These are phyloP conservation scores for Deinandra increscens DNA, from an alignment of 129 eudicot genomes.

Conservation along the genomic window DNA sequence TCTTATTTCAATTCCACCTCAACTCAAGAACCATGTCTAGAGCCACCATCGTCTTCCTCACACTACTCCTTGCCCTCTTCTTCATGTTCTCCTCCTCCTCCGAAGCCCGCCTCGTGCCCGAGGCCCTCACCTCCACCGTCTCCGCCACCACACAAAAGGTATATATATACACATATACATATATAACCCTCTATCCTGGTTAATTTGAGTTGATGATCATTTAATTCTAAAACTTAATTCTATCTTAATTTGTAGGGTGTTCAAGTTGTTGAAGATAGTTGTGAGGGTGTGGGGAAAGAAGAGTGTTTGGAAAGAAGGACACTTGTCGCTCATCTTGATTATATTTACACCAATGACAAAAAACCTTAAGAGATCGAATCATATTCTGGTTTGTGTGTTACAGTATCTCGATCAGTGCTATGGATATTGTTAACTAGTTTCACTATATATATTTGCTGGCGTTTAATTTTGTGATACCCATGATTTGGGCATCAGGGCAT, in stretches of 20 bases:
- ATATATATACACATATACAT: too few relatives aligned
- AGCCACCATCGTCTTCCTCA: constrained; percentile 24
- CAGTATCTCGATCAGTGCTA: too few relatives aligned
- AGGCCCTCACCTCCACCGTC: constrained; percentile 11
- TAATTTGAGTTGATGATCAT: background rate
- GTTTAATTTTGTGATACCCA: background rate
- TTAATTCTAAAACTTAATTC: background rate
- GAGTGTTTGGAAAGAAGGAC: constrained; percentile 35
- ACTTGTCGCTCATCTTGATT: constrained; percentile 36
- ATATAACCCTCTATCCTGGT: background rate
- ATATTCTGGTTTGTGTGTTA: too few relatives aligned
- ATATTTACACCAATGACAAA: constrained; percentile 34
- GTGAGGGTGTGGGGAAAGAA: constrained; percentile 27
- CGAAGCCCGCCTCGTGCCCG: constrained; percentile 24
- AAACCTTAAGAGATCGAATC: too few relatives aligned
- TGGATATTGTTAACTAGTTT: too few relatives aligned
- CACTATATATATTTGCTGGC: background rate
- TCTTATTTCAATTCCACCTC: too few relatives aligned
- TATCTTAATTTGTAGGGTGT: constrained; percentile 19
- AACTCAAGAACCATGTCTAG: constrained; percentile 33
- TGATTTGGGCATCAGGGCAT: background rate
- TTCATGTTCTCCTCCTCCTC: background rate
- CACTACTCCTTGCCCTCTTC: constrained; percentile 20
- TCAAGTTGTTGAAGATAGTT: constrained; percentile 29
- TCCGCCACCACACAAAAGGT: constrained; percentile 19